phyloP scores from a whole-genome alignment of 2,329 filamentous ascomycete genomes.

The Neurospora sp. region DNA sequence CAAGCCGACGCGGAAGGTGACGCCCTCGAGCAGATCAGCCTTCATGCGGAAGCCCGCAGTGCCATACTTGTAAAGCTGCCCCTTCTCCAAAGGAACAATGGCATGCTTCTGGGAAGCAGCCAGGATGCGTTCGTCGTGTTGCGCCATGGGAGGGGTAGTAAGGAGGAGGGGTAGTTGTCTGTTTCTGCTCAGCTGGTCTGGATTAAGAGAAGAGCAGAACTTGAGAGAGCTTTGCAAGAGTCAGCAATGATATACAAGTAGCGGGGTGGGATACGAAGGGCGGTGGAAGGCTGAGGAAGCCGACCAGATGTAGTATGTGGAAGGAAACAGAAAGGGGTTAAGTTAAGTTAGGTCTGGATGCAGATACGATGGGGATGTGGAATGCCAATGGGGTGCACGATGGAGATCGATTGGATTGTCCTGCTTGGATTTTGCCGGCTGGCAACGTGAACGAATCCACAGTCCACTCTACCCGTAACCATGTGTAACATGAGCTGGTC shows the following conservation, averaged over 20 bases:
- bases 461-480: background rate
- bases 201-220: background rate
- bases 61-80: conserved; percentile 53
- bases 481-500: background rate
- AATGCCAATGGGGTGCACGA: background rate
- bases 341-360: background rate
- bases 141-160: conserved; percentile 31
- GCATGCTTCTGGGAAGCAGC: conserved; percentile 54
- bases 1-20: conserved; percentile 86
- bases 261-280: background rate
- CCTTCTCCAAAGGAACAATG: conserved; percentile 37
- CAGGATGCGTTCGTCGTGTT: conserved; percentile 37
- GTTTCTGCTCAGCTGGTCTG: background rate
- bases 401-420: background rate
- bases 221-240: background rate
- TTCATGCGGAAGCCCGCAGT: conserved; percentile 62
- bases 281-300: background rate
- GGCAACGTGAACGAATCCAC: background rate
- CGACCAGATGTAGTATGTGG: background rate
- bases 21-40: conserved; percentile 75
- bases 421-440: background rate
- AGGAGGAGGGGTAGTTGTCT: conserved; percentile 2
- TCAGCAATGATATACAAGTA: background rate
- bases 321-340: background rate
- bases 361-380: background rate